These are phyloP conservation scores for Exsudoporus frostii DNA, from an alignment of 768 basidiomycete genomes.

Conservation along the genomic window DNA sequence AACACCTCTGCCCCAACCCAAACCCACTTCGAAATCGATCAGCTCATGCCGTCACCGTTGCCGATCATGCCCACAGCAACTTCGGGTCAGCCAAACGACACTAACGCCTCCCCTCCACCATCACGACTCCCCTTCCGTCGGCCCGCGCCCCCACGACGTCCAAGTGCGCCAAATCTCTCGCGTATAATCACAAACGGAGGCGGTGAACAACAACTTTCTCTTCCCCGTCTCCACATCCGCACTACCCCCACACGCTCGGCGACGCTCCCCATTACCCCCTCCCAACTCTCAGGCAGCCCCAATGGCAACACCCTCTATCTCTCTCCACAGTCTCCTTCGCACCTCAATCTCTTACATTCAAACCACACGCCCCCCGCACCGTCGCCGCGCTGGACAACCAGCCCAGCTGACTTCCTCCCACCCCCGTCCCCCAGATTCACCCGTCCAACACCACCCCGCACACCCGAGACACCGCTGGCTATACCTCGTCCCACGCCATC, in stretches of 20 bases:
- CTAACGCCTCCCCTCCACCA: conserved; percentile 63
- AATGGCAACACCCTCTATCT: conserved; percentile 21
- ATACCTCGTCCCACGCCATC: conserved; percentile 36
- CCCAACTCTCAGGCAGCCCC: conserved; percentile 18
- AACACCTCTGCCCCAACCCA: conserved; percentile 55
- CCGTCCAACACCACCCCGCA: conserved; percentile 36
- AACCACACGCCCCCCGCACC: conserved; percentile 55
- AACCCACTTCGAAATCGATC: conserved; percentile 59
- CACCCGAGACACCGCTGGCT: conserved; percentile 38
- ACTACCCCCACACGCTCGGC: conserved; percentile 56
- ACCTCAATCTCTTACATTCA: conserved; percentile 57
- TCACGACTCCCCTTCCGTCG: conserved; percentile 55
- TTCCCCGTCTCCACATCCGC: conserved; percentile 60
- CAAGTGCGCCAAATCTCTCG: conserved; percentile 62
- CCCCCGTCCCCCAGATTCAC: conserved; percentile 25
- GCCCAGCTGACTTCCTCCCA: conserved; percentile 39
- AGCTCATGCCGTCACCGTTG: conserved; percentile 46
- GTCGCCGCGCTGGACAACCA: conserved; percentile 39
- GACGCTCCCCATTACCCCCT: conserved; percentile 50
- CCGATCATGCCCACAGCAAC: conserved; percentile 54
- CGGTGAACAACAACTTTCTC: conserved; percentile 37
- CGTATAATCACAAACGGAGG: conserved; percentile 58
- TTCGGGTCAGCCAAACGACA: conserved; percentile 37
- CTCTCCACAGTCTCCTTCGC: conserved; percentile 52
- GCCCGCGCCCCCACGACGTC: conserved; percentile 51